Evolutionary conservation across 2,329 filamentous ascomycete species (phyloP), one percentile per base, ranked within the genome.

Genomic region (Aspergillus versicolor): DNA sequence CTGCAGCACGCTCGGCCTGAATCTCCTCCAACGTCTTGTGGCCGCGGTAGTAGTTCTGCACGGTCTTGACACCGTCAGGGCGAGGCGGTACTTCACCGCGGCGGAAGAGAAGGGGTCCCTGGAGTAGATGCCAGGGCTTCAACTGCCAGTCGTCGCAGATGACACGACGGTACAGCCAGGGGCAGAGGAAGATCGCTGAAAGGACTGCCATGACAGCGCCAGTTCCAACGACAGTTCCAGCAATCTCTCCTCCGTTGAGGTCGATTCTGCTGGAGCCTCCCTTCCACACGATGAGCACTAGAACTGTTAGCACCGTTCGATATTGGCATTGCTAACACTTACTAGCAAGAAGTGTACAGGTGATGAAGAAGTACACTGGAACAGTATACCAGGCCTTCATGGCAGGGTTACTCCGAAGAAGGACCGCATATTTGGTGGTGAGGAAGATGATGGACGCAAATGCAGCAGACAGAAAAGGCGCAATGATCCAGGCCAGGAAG

Each of bases 221-320:
- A 17, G 60, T 58, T 15, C 59, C 61, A 5, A 62, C 47, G n/a
- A 63, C 52, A 7, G 52, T 54, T 8, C 61, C 61, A 1, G 52
- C 56, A 4, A 52, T 59, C 49, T 60, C 55, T 8, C 24, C 41
- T 5, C 32, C 44, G 3, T 44, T 60, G n/a, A 63, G 61, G 4
- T 37, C 38, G 47, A 63, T 63, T 45, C 57, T 51, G 44, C 53
- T 59, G 3, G 44, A 54, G 9, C 61, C 61, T 15, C 61, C 61
- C 56, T 63, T 63, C 61, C 61, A 63, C 11, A 63, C 61, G 17
- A 63, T 63, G n/a, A 63, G 58, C 61, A 63, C 60, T 62, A 27
- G 13, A 15, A 5, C 8, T 13, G 3, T 6, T n/a, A 32, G 59
- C 24, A 24, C 3, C 2, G 3, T 43, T 21, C 15, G 19, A 21